Evolutionary conservation across 2,329 filamentous ascomycete species (phyloP).

Genomic region (Conoideocrella luteorostrata): DNA sequence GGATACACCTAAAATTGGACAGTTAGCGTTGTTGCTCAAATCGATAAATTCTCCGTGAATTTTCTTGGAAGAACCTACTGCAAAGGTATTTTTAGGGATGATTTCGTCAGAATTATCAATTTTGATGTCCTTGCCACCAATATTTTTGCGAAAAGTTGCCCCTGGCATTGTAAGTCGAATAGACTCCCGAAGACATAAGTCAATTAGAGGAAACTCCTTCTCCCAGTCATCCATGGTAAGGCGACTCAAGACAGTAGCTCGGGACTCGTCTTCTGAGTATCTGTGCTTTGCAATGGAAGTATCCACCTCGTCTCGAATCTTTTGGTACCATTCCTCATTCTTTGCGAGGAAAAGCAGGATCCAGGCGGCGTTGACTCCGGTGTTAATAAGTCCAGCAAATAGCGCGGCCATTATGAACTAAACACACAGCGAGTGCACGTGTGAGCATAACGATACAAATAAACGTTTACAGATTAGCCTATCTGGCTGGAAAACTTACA

Average conservation of each 20-base stretch:
- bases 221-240: slow-evolving; percentile 50
- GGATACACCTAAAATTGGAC: slow-evolving; percentile 28
- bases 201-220: slow-evolving; percentile 43
- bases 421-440: neutral
- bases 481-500: slow-evolving; percentile 25
- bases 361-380: slow-evolving; percentile 48
- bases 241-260: slow-evolving; percentile 31
- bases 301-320: slow-evolving; percentile 41
- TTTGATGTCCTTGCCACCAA: slow-evolving; percentile 35
- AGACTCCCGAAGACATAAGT: slow-evolving; percentile 45
- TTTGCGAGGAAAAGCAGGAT: slow-evolving; percentile 43
- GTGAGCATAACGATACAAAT: too few species aligned
- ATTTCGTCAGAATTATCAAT: slow-evolving; percentile 40
- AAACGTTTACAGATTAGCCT: too few species aligned
- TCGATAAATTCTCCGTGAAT: too few species aligned
- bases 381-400: slow-evolving; percentile 53
- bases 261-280: slow-evolving; percentile 19
- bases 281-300: slow-evolving; percentile 36
- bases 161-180: slow-evolving; percentile 45
- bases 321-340: slow-evolving; percentile 38
- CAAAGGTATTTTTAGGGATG: slow-evolving; percentile 42
- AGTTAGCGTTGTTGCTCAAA: neutral
- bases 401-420: slow-evolving; percentile 47
- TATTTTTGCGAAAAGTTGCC: slow-evolving; percentile 45
- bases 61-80: slow-evolving; percentile 20